Conservation (phyloP, 148 eudicot genomes). For the Camellia lanceoleosa region DNA sequence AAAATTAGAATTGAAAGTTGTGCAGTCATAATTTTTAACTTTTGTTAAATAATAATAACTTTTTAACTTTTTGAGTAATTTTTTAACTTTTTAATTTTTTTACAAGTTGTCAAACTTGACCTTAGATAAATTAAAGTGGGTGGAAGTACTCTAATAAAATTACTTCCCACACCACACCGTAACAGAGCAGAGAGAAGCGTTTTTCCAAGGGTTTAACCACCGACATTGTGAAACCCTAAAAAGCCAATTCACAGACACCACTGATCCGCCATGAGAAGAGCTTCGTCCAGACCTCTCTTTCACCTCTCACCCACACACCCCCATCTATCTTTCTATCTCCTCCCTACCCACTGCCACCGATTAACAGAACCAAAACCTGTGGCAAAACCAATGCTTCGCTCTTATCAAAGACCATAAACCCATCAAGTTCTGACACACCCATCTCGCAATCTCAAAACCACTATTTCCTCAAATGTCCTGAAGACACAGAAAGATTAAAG, state of each 20-base stretch:
- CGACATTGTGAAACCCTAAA: not conserved
- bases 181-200: not conserved
- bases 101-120: no score
- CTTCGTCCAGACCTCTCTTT: constrained; percentile 46
- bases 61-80: no score
- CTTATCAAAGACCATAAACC: constrained; percentile 17
- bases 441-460: constrained; percentile 47
- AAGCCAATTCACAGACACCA: no score
- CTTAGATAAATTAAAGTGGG: no score
- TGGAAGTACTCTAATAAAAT: no score
- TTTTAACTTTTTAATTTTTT: no score
- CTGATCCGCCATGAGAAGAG: constrained; percentile 62
- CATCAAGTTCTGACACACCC: constrained; percentile 27
- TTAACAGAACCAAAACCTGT: constrained; percentile 21
- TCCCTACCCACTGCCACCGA: constrained; percentile 26
- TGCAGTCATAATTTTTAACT: no score
- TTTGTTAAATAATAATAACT: no score
- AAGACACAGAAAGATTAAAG: constrained; percentile 61
- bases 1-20: no score
- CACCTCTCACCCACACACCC: constrained; percentile 18
- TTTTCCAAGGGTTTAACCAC: constrained; percentile 19
- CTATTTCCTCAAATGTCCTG: constrained; percentile 39
- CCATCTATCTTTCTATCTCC: constrained; percentile 24
- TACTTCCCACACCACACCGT: no score
- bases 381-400: constrained; percentile 23